Evolutionary conservation across 352 stramenopile genomes (phyloP).

Genomic region (Globisporangium sylvaticum): DNA sequence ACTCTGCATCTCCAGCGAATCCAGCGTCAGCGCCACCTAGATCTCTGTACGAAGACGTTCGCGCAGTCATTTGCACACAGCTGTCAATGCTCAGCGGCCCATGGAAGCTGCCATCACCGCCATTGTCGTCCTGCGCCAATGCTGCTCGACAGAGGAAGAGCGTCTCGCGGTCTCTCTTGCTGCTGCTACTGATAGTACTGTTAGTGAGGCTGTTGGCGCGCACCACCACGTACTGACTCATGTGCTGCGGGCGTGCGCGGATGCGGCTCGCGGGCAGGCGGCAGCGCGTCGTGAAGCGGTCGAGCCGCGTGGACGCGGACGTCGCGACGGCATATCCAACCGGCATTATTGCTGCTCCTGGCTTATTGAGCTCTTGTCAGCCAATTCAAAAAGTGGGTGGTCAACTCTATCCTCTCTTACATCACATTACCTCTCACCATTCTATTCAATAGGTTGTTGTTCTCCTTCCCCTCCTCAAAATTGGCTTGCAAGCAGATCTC

Average conservation of each 20-base stretch:
- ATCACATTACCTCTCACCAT: neutral
- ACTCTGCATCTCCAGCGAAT: neutral
- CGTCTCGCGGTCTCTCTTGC: neutral
- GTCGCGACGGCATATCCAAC: conserved; percentile 13
- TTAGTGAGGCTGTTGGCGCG: neutral
- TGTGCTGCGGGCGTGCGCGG: conserved; percentile 22
- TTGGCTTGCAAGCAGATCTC: neutral
- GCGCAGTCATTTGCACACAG: conserved; percentile 22
- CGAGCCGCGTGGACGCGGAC: conserved; percentile 13
- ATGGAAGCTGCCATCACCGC: neutral
- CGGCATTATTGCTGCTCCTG: neutral
- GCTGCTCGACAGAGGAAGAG: conserved; percentile 42
- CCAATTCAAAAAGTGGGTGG: neutral
- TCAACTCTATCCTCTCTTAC: neutral
- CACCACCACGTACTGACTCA: conserved; percentile 35
- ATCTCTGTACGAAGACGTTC: conserved; percentile 12
- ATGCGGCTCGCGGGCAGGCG: conserved; percentile 35
- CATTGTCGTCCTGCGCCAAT: conserved; percentile 11
- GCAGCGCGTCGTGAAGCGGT: conserved; percentile 60
- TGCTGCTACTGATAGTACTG: neutral
- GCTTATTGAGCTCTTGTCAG: neutral
- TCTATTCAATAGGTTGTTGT: neutral
- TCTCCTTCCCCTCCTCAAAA: neutral
- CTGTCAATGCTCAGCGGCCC: conserved; percentile 17
- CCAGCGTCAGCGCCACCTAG: conserved; percentile 17